Evolutionary conservation across 306 rosid species (phyloP).

Genomic region (Astragalus membranaceus): DNA sequence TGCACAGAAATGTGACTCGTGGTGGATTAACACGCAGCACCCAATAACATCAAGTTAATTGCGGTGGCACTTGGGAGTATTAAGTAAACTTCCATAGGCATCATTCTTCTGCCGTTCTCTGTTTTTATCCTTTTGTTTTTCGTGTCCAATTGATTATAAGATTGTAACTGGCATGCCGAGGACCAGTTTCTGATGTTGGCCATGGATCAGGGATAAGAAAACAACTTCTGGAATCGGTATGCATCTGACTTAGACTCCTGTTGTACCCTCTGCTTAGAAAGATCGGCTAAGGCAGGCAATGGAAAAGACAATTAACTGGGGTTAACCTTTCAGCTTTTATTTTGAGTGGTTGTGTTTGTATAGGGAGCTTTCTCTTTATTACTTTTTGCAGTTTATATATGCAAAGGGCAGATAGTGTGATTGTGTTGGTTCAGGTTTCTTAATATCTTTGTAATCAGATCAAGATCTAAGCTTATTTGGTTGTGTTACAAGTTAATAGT

Average conservation of each 20-base stretch:
- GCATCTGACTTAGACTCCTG: conserved; percentile 78
- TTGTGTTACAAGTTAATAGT: conserved; percentile 44
- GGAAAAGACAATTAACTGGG: conserved; percentile 61
- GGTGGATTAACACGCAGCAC: conserved; percentile 97
- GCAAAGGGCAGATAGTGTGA: conserved; percentile 78
- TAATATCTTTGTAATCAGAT: conserved; percentile 72
- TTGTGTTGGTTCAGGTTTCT: conserved; percentile 74
- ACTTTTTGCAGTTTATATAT: conserved; percentile 52
- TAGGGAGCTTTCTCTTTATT: conserved; percentile 48
- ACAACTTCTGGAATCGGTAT: conserved; percentile 40
- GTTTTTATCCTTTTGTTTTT: conserved; percentile 15
- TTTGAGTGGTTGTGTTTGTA: conserved; percentile 77
- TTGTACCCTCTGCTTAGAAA: conserved; percentile 60
- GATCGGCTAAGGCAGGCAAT: conserved; percentile 42
- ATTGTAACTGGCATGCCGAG: conserved; percentile 62
- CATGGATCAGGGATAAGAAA: conserved; percentile 25
- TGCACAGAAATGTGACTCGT: conserved; percentile 66
- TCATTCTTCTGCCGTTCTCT: conserved; percentile 31
- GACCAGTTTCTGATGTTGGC: conserved; percentile 35
- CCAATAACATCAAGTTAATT: conserved; percentile 54
- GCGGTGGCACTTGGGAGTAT: conserved; percentile 20
- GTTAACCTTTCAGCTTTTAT: conserved; percentile 67
- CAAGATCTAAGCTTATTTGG: conserved; percentile 49
- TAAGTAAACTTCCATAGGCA: conserved; percentile 29
- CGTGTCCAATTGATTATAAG: conserved; percentile 48